Percentiles rank a stretch among this genome's conserved stretches.
Evolutionary conservation across 2,329 filamentous ascomycete species (phyloP).

Genomic region (Fusarium paranaense): DNA sequence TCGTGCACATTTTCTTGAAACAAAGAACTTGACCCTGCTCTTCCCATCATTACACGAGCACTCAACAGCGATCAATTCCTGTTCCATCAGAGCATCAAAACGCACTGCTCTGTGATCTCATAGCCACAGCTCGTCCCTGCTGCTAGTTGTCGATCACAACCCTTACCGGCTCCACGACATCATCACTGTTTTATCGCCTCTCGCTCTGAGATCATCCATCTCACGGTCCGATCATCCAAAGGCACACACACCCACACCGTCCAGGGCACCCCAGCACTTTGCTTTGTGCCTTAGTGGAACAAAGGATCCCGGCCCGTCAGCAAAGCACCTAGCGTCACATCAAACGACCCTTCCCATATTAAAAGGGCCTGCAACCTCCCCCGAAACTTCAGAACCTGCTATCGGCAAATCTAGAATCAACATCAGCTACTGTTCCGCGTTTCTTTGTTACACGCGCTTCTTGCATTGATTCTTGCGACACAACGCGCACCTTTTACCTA

Average conservation of each 20-base stretch:
- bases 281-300: not conserved
- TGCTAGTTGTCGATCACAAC: conserved; percentile 22
- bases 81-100: not conserved
- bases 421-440: not conserved
- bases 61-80: not conserved
- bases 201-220: conserved; percentile 4
- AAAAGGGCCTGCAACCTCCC: not conserved
- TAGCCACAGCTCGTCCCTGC: conserved; percentile 11
- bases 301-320: not conserved
- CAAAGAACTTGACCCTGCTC: conserved; percentile 4
- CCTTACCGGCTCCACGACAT: conserved; percentile 22
- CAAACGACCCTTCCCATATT: not conserved
- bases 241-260: not conserved
- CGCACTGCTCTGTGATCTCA: conserved; percentile 21
- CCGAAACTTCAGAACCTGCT: not conserved
- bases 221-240: conserved; percentile 2
- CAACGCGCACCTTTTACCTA: not conserved
- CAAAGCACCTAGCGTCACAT: not conserved
- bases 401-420: not conserved
- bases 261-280: not conserved
- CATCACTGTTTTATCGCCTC: conserved; percentile 21
- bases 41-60: not conserved
- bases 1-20: not conserved
- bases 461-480: not conserved
- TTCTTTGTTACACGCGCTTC: conserved; percentile 1